phyloP scores from a whole-genome alignment of 116 monocot species.

The Phalaenopsis hybrid region DNA sequence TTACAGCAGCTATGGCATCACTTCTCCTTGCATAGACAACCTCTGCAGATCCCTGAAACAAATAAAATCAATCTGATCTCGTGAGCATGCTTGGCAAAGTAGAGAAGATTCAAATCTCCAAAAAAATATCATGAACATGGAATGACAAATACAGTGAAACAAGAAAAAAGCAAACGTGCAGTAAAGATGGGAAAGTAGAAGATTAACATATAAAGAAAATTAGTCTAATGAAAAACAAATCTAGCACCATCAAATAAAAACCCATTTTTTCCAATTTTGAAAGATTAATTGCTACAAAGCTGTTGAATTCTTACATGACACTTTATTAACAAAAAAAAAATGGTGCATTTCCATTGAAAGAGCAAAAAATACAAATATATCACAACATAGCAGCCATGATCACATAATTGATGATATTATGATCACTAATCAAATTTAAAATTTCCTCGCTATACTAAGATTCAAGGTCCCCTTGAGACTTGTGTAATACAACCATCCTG shows the following conservation, averaged over 20 bases:
- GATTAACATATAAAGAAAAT: neutral
- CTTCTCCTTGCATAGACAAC: conserved; percentile 46
- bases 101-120: neutral
- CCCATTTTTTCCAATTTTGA: neutral
- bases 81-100: neutral
- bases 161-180: neutral
- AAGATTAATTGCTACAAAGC: neutral
- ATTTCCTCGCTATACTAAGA: too few relatives aligned
- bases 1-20: conserved; percentile 48
- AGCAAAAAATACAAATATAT: too few relatives aligned
- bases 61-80: neutral
- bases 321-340: neutral
- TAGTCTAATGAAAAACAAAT: neutral
- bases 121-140: neutral
- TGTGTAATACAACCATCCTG: too few relatives aligned
- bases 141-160: neutral
- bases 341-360: neutral
- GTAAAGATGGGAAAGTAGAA: neutral
- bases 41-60: conserved; percentile 48
- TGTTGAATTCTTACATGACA: neutral
- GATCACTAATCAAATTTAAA: too few relatives aligned
- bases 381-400: too few relatives aligned
- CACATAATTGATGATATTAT: too few relatives aligned
- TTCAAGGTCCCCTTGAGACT: too few relatives aligned
- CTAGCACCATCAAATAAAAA: neutral